Conservation (phyloP, 2,329 filamentous ascomycete species). For the Pestalotiopsis fici region DNA sequence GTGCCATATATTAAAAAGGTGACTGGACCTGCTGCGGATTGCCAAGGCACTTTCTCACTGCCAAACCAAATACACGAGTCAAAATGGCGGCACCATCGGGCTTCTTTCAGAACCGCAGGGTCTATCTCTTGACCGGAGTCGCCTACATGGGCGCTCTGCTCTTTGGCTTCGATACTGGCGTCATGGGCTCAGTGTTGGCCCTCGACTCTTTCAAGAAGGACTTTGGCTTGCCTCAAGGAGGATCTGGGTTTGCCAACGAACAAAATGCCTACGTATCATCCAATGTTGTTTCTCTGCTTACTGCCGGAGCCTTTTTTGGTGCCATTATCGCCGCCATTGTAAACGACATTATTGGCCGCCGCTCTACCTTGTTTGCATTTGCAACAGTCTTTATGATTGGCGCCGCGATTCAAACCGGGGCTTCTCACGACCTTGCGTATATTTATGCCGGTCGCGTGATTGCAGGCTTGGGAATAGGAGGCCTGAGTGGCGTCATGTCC, state of each 20-base stretch:
- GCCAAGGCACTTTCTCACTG: neutral
- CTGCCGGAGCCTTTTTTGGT: conserved; percentile 64
- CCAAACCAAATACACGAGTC: neutral
- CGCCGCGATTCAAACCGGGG: conserved; percentile 63
- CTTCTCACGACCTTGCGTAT: conserved; percentile 58
- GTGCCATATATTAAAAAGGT: neutral
- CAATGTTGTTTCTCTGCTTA: conserved; percentile 64
- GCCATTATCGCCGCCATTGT: conserved; percentile 52
- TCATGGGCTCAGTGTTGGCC: conserved; percentile 67
- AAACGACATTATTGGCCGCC: conserved; percentile 56
- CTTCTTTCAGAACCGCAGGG: conserved; percentile 3
- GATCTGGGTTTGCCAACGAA: conserved; percentile 1
- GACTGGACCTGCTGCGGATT: neutral
- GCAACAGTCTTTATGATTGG: conserved; percentile 55
- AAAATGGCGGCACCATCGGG: neutral
- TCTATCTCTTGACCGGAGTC: neutral
- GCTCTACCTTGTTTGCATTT: conserved; percentile 7
- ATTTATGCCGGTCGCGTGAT: conserved; percentile 49
- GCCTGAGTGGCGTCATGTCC: conserved; percentile 41
- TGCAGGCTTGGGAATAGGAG: conserved; percentile 43
- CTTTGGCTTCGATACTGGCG: conserved; percentile 58
- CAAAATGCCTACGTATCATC: neutral
- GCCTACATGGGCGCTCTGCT: conserved; percentile 3
- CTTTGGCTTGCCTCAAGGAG: conserved; percentile 16
- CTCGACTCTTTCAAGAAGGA: conserved; percentile 60